These are phyloP conservation scores for Candida palmyrensis DNA, from an alignment of 805 yeast genomes.

Conservation along the genomic window DNA sequence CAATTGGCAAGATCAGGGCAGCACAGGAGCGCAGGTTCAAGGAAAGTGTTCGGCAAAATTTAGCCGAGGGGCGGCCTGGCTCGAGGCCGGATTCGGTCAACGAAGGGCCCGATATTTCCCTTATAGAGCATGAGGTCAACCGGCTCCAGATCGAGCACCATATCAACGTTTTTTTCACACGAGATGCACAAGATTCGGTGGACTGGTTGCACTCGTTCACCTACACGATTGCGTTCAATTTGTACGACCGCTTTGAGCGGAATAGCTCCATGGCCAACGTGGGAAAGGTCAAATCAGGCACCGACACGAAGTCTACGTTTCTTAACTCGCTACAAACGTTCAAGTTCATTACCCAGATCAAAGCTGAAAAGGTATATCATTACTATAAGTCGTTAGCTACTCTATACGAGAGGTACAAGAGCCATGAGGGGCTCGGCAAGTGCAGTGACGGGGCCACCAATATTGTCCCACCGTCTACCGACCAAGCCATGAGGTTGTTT, in stretches of 20 bases:
- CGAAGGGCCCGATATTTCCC: not conserved
- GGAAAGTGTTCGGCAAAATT: conserved; percentile 24
- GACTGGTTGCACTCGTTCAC: conserved; percentile 55
- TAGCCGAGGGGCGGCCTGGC: not conserved
- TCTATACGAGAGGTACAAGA: conserved; percentile 21
- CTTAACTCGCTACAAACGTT: conserved; percentile 50
- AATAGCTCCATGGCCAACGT: conserved; percentile 43
- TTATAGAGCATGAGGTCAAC: conserved; percentile 30
- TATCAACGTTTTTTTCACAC: conserved; percentile 47
- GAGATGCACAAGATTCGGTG: conserved; percentile 40
- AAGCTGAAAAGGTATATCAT: conserved; percentile 40
- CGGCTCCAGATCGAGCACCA: conserved; percentile 43
- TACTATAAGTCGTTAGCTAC: conserved; percentile 36
- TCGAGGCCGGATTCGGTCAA: not conserved
- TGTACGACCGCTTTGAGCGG: conserved; percentile 54
- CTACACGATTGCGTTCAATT: conserved; percentile 46
- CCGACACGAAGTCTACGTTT: conserved; percentile 41
- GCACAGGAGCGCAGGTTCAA: conserved; percentile 44
- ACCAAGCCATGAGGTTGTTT: conserved; percentile 40
- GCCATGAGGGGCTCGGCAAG: conserved; percentile 24
- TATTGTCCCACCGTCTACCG: conserved; percentile 47
- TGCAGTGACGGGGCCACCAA: conserved; percentile 38
- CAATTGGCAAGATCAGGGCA: conserved; percentile 38
- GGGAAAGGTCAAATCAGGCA: conserved; percentile 44
- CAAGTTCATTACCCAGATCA: conserved; percentile 50